These are phyloP conservation scores for Colletotrichum truncatum DNA, from an alignment of 2,329 filamentous ascomycete genomes.

Conservation along the genomic window DNA sequence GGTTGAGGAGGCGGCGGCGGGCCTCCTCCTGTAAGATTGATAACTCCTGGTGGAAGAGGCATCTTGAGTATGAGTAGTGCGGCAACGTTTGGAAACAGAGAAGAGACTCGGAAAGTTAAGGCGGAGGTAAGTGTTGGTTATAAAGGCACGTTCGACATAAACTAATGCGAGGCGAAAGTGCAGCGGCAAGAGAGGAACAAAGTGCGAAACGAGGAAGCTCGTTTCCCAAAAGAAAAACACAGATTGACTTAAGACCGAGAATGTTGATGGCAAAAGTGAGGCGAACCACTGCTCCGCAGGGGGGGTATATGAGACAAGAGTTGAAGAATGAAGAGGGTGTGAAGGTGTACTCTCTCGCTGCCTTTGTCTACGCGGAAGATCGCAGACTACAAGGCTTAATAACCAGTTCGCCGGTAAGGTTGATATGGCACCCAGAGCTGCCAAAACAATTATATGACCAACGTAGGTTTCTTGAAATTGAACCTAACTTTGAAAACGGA, in stretches of 20 bases:
- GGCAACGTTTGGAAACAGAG: neutral
- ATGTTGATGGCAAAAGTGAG: conserved; percentile 20
- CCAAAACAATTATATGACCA: conserved; percentile 5
- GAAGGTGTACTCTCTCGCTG: neutral
- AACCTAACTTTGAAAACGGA: neutral
- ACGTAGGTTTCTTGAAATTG: neutral
- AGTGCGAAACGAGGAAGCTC: neutral
- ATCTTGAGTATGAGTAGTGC: conserved; percentile 5
- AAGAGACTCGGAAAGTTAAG: neutral
- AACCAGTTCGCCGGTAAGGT: neutral
- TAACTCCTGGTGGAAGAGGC: conserved; percentile 5
- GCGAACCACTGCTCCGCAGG: conserved; percentile 10
- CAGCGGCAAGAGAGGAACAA: neutral
- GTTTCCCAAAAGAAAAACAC: neutral
- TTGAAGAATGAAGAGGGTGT: conserved; percentile 13
- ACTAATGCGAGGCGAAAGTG: neutral
- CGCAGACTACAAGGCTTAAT: neutral
- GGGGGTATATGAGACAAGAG: conserved; percentile 19
- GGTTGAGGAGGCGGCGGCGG: neutral
- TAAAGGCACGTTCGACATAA: neutral
- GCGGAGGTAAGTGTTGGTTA: neutral
- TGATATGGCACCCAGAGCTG: conserved; percentile 1
- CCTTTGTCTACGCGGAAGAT: conserved; percentile 5
- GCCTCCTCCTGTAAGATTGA: neutral
- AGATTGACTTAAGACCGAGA: neutral